Conservation (phyloP, 257 asterid genomes). For the Ocimum tenuiflorum region DNA sequence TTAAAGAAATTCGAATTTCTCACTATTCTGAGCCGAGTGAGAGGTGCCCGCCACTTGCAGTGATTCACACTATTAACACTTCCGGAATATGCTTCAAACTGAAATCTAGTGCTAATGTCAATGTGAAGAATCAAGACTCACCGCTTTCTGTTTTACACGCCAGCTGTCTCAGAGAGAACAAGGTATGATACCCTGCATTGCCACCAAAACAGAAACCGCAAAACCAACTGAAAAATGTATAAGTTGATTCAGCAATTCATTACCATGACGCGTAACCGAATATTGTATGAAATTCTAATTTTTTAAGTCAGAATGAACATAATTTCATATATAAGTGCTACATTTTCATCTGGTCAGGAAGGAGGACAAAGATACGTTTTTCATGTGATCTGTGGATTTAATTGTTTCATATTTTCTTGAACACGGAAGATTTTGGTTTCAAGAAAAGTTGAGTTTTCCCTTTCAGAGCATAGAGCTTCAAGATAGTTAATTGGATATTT, state of each 20-base stretch:
- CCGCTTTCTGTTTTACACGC: constrained; percentile 77
- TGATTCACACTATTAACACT: constrained; percentile 56
- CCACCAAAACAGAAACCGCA: constrained; percentile 28
- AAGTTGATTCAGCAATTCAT: constrained; percentile 7
- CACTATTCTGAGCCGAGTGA: constrained; percentile 75
- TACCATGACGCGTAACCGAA: background rate
- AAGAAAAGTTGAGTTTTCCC: background rate
- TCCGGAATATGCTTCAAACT: constrained; percentile 67
- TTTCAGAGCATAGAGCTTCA: background rate
- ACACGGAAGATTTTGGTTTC: background rate
- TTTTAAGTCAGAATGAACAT: no score
- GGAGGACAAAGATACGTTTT: background rate
- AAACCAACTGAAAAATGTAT: constrained; percentile 1
- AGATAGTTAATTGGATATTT: background rate
- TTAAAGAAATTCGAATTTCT: constrained; percentile 63
- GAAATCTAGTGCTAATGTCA: constrained; percentile 44
- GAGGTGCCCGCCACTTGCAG: constrained; percentile 92
- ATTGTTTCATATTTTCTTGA: background rate
- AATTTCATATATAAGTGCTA: background rate
- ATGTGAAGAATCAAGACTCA: constrained; percentile 46
- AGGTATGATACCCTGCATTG: constrained; percentile 48
- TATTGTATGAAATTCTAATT: constrained; percentile 10
- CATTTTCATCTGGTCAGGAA: background rate
- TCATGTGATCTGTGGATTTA: background rate
- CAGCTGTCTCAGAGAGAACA: constrained; percentile 87